phyloP scores from a whole-genome alignment of 2,329 filamentous ascomycete species.

The Diaporthe helianthi region DNA sequence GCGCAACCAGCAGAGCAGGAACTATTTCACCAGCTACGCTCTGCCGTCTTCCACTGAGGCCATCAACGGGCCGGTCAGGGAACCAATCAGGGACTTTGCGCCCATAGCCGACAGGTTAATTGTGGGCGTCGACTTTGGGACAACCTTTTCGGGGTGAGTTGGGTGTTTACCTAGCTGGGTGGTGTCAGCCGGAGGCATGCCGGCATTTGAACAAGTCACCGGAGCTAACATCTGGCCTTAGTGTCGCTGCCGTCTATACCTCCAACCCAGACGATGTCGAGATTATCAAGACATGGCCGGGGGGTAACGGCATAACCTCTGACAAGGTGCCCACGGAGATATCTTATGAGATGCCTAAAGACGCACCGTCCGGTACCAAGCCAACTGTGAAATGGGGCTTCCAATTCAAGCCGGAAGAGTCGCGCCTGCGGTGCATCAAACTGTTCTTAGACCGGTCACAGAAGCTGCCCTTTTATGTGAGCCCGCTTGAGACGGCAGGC shows the following conservation, averaged over 20 bases:
- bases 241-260: slow-evolving; percentile 76
- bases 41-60: slow-evolving; percentile 65
- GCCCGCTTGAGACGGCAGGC: slow-evolving; percentile 76
- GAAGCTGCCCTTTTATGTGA: slow-evolving; percentile 82
- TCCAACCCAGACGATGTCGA: slow-evolving; percentile 81
- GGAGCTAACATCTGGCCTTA: slow-evolving; percentile 41
- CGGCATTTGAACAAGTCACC: background rate
- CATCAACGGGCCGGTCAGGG: slow-evolving; percentile 66
- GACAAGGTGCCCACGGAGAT: slow-evolving; percentile 87
- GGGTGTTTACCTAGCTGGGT: background rate
- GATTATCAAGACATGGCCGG: slow-evolving; percentile 86
- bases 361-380: slow-evolving; percentile 47
- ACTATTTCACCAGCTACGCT: slow-evolving; percentile 63
- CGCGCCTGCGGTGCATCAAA: slow-evolving; percentile 81
- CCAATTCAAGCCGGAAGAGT: slow-evolving; percentile 80
- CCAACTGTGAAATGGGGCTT: slow-evolving; percentile 78
- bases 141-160: slow-evolving; percentile 79
- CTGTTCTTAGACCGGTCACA: slow-evolving; percentile 82
- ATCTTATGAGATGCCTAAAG: slow-evolving; percentile 60
- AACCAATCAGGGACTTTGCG: slow-evolving; percentile 59
- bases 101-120: slow-evolving; percentile 70
- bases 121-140: slow-evolving; percentile 83
- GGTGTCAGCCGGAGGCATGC: background rate
- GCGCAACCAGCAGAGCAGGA: slow-evolving; percentile 62
- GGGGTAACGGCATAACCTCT: slow-evolving; percentile 84